phyloP scores from a whole-genome alignment of 208 protist species.

The Leishmania gerbilli region DNA sequence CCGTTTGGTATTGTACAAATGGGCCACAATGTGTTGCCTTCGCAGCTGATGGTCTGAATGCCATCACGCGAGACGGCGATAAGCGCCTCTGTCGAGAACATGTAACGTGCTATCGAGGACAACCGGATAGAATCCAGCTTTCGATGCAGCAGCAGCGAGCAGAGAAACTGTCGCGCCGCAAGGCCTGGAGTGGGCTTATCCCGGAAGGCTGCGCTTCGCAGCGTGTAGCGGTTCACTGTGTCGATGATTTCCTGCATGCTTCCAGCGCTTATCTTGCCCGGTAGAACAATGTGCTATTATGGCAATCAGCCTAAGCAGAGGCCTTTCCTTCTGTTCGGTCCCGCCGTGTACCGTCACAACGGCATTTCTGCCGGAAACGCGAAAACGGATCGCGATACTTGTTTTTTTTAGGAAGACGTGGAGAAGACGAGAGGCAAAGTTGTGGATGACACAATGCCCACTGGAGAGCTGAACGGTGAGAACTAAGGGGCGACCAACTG shows the following conservation, averaged over 20 bases:
- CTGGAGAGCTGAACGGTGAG: background rate
- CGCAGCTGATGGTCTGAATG: conserved; percentile 63
- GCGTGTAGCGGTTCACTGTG: conserved; percentile 59
- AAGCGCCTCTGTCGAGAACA: conserved; percentile 62
- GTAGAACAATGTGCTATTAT: background rate
- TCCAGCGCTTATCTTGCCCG: background rate
- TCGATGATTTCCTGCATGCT: conserved; percentile 72
- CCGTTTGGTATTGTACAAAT: conserved; percentile 31
- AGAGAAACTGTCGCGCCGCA: conserved; percentile 54
- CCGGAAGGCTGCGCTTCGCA: conserved; percentile 26
- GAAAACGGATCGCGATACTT: background rate
- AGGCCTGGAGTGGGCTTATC: conserved; percentile 40
- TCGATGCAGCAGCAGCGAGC: conserved; percentile 37
- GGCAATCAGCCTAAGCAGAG: background rate
- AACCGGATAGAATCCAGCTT: conserved; percentile 56
- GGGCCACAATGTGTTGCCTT: conserved; percentile 44
- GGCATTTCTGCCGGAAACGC: background rate
- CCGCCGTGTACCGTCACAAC: background rate
- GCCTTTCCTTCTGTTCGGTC: background rate
- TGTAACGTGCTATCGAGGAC: conserved; percentile 50
- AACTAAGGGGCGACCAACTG: background rate
- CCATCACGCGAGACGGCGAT: conserved; percentile 66
- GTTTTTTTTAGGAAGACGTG: background rate
- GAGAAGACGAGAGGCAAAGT: background rate
- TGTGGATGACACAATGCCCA: background rate